Conservation (phyloP, 1,284 basidiomycete species). For the Papiliotrema nemorosa region DNA sequence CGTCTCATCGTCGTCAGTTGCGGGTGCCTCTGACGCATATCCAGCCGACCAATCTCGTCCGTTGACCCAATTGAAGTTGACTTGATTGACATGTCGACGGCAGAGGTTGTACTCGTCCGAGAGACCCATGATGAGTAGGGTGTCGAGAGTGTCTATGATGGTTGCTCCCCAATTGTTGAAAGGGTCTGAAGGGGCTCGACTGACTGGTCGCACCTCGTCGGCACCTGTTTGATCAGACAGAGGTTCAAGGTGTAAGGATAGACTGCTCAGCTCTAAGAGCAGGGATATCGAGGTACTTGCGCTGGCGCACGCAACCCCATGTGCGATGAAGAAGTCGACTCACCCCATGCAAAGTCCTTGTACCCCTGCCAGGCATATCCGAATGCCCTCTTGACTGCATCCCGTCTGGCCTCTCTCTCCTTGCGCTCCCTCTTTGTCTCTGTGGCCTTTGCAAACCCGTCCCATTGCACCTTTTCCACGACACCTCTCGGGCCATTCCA, state of each 20-base stretch:
- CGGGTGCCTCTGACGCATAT: conserved; percentile 61
- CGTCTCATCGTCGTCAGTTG: conserved; percentile 13
- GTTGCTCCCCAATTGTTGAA: conserved; percentile 72
- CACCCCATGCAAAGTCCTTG: conserved; percentile 49
- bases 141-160: conserved; percentile 77
- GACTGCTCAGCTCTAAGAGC: no score
- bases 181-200: conserved; percentile 30
- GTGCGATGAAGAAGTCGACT: conserved; percentile 9
- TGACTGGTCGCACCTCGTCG: conserved; percentile 47
- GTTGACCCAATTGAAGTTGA: conserved; percentile 59
- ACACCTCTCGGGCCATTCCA: conserved; percentile 27
- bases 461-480: conserved; percentile 29
- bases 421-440: conserved; percentile 26
- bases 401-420: conserved; percentile 30
- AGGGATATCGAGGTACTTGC: no score
- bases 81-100: conserved; percentile 62
- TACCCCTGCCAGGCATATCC: conserved; percentile 49
- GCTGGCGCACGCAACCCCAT: background rate
- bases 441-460: conserved; percentile 23
- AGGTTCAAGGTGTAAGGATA: no score
- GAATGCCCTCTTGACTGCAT: conserved; percentile 48
- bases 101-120: conserved; percentile 72
- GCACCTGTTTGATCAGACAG: conserved; percentile 27
- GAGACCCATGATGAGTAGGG: conserved; percentile 80
- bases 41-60: conserved; percentile 47